Evolutionary conservation across 208 protist species (phyloP).

Genomic region (Cochliopodium minus): DNA sequence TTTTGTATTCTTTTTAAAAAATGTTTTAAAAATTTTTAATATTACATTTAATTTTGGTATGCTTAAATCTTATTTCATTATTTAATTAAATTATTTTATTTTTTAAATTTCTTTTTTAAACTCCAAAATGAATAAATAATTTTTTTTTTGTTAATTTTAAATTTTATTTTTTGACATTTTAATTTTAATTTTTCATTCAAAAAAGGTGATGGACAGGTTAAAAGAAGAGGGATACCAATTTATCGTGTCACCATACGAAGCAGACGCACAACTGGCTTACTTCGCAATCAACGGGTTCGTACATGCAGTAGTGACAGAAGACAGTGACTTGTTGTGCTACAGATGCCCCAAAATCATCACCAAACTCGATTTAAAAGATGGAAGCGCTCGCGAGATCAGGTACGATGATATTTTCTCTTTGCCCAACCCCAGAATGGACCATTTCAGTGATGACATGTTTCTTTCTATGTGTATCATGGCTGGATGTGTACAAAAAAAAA

Average conservation of each 20-base stretch:
- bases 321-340: constrained; percentile 93
- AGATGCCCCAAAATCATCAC: constrained; percentile 31
- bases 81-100: not conserved
- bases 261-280: constrained; percentile 93
- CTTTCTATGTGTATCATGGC: not conserved
- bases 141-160: not conserved
- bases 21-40: not conserved
- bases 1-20: too few species aligned
- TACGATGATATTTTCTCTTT: not conserved
- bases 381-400: not conserved
- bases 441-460: not conserved
- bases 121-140: not conserved
- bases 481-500: not conserved
- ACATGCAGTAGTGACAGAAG: constrained; percentile 80
- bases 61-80: not conserved
- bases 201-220: constrained; percentile 20
- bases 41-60: not conserved
- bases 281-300: constrained; percentile 64
- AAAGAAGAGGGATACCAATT: constrained; percentile 44
- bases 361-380: too few species aligned
- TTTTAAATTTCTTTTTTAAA: not conserved
- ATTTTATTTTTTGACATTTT: constrained; percentile 3
- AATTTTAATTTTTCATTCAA: not conserved
- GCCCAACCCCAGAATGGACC: not conserved
- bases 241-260: constrained; percentile 95